phyloP scores from a whole-genome alignment of 2,329 filamentous ascomycete genomes.

The Arthrinium puccinioides region DNA sequence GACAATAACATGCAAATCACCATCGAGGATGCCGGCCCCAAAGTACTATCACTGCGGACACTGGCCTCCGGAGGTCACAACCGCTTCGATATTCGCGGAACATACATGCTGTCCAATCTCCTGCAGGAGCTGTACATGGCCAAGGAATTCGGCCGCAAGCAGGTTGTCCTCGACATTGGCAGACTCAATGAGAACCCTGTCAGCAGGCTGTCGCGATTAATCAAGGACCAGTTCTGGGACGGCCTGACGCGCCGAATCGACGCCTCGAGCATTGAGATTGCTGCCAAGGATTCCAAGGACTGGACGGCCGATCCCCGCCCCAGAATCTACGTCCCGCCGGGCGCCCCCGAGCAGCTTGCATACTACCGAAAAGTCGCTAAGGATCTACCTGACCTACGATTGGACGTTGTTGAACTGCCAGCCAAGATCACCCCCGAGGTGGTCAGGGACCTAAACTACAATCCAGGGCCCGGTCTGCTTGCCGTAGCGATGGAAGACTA shows the following conservation, averaged over 20 bases:
- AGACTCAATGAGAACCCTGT: conserved; percentile 94
- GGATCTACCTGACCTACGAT: conserved; percentile 71
- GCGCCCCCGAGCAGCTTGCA: conserved; percentile 78
- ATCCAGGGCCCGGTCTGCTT: conserved; percentile 82
- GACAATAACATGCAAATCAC: conserved; percentile 96
- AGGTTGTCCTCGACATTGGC: conserved; percentile 85
- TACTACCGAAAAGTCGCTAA: conserved; percentile 80
- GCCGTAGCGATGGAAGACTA: conserved; percentile 83
- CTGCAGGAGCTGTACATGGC: conserved; percentile 91
- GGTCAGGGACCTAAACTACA: conserved; percentile 75
- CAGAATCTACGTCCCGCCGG: conserved; percentile 81
- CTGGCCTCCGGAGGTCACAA: conserved; percentile 80
- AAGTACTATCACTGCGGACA: conserved; percentile 80
- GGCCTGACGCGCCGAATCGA: conserved; percentile 86
- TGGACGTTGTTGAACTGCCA: conserved; percentile 78
- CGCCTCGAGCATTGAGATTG: conserved; percentile 76
- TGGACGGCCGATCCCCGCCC: conserved; percentile 87
- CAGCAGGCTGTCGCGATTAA: conserved; percentile 75
- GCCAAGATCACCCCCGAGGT: conserved; percentile 73
- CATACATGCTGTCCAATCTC: conserved; percentile 95
- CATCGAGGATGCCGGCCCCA: conserved; percentile 90
- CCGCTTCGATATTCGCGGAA: conserved; percentile 85
- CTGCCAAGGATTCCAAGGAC: conserved; percentile 87
- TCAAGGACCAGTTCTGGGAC: conserved; percentile 88
- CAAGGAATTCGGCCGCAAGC: conserved; percentile 81